A percentile compares a stretch with the other conserved stretches of the same genome.
Conservation (phyloP, 139 green algal species). For the Ulvella scutata region DNA sequence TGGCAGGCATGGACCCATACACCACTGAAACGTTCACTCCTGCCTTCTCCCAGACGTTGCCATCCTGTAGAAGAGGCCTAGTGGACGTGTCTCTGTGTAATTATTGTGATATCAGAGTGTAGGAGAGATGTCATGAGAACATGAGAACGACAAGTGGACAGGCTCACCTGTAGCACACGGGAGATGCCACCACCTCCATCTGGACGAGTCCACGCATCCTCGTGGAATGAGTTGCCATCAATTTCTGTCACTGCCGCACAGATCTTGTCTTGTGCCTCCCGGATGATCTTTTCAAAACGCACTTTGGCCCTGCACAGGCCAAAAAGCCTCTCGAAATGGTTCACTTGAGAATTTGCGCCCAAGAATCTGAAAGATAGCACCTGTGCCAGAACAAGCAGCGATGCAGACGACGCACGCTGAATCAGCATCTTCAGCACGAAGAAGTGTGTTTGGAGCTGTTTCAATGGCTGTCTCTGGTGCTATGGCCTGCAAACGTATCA, state of each 20-base stretch:
- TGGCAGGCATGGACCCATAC: slow-evolving; percentile 92
- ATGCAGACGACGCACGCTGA: background rate
- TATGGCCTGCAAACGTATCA: background rate
- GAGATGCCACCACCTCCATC: slow-evolving; percentile 89
- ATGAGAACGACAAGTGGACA: background rate
- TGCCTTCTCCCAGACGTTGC: slow-evolving; percentile 89
- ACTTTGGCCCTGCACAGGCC: slow-evolving; percentile 45
- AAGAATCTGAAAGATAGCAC: background rate
- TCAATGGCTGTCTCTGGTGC: background rate
- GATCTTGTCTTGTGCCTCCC: slow-evolving; percentile 76
- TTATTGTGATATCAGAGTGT: background rate
- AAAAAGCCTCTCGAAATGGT: background rate
- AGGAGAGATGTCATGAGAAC: too few species aligned
- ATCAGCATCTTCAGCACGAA: background rate
- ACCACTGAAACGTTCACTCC: slow-evolving; percentile 92
- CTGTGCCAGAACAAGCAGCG: background rate
- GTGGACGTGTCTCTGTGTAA: too few species aligned
- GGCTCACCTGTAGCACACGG: slow-evolving; percentile 70
- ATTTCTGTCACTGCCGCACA: slow-evolving; percentile 69
- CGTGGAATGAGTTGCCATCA: slow-evolving; percentile 80
- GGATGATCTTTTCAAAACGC: slow-evolving; percentile 75
- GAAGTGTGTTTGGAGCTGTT: background rate
- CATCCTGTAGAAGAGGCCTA: slow-evolving; percentile 19
- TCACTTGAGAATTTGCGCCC: background rate
- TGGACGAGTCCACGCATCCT: slow-evolving; percentile 85